Evolutionary conservation across 1,284 basidiomycete species (phyloP), one percentile per base, ranked within the genome.

Genomic region (Leccinum subrobustum): DNA sequence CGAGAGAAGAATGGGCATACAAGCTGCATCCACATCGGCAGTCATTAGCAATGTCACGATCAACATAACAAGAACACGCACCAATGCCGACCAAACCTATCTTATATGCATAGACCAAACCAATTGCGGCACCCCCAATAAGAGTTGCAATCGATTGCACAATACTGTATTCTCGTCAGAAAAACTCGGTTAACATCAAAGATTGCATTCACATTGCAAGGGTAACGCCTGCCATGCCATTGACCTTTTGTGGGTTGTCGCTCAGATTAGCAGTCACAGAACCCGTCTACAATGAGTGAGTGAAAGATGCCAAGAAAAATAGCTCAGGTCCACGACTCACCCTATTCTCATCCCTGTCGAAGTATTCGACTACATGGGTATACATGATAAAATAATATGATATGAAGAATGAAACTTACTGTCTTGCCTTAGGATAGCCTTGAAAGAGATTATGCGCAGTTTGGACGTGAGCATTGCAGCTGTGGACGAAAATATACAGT

Each of bases 201-300:
- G 42, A 52, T 2, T 33, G 12, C 11, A 79, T 82, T 71, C 66
- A 86, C 80, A 88, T 82, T 72, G 91, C 92, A 31, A 97, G 83
- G 3, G 96, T 96, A 62, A 93, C 81, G 61, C 96, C 96, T 56
- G 93, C 93, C 48, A 98, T 80, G 64, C 94, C 94, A 63, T 90
- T 92, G 66, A 98, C 85, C 75, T 96, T 97, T 70, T 96, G 93
- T n/a, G 96, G 92, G 70, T 94, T 91, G 63, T 96, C 93, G 59
- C 93, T 90, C 47, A 99, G 78, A 57, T 81, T 82, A 2, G 91
- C 84, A 3, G 93, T 96, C 57, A 98, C 79, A 57, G 86, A 80
- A 64, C 96, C 97, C 27, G 93, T 91, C 83, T 86, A 65, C 14
- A 55, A 37, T 54, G 16, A 59, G 1, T 11, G 27, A 47, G n/a